phyloP scores from a whole-genome alignment of 1,284 basidiomycete species.

The Irpex sp. region DNA sequence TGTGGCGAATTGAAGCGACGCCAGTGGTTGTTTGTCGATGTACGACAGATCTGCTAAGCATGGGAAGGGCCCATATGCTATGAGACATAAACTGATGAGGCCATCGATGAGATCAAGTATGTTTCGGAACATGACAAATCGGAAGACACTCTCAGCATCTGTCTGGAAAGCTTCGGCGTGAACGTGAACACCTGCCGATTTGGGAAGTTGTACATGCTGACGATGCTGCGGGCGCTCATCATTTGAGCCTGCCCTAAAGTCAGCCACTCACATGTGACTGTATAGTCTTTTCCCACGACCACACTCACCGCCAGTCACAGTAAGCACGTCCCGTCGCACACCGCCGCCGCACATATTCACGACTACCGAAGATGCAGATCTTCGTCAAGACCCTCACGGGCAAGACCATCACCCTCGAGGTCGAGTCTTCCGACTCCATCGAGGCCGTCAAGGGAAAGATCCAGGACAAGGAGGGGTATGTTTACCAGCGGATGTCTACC shows the following conservation, averaged over 20 bases:
- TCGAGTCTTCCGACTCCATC: slow-evolving; percentile 83
- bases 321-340: slow-evolving; percentile 19
- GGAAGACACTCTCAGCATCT: no score
- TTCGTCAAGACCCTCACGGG: slow-evolving; percentile 92
- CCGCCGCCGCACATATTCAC: slow-evolving; percentile 22
- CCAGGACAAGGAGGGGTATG: slow-evolving; percentile 70
- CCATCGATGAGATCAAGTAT: no score
- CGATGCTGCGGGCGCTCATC: neutral
- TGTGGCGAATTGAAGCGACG: no score
- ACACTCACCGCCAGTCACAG: slow-evolving; percentile 21
- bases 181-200: neutral
- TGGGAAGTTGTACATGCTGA: neutral
- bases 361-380: slow-evolving; percentile 72
- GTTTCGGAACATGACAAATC: no score
- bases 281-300: slow-evolving; percentile 39
- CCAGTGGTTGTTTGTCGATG: no score
- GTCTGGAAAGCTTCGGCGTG: no score
- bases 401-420: slow-evolving; percentile 86
- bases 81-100: no score
- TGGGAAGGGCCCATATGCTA: no score
- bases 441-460: slow-evolving; percentile 79
- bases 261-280: slow-evolving; percentile 41
- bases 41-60: no score
- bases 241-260: slow-evolving; percentile 32
- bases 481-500: neutral